Conservation (phyloP, 2,329 filamentous ascomycete genomes). For the Amylocarpus encephaloides region DNA sequence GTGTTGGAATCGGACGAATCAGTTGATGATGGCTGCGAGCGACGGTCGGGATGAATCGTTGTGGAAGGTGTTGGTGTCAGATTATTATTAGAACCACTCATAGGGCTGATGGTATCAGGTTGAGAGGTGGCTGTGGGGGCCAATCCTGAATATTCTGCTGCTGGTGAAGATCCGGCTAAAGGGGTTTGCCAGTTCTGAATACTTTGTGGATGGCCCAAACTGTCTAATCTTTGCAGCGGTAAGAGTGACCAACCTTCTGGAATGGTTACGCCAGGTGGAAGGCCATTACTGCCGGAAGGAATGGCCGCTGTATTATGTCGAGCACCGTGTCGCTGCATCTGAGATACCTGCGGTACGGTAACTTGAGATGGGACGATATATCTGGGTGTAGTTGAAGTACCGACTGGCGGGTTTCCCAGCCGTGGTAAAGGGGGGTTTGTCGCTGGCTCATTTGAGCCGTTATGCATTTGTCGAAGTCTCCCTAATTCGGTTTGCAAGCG, state of each 20-base stretch:
- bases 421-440: neutral
- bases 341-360: constrained; percentile 9
- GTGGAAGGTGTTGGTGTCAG: constrained; percentile 15
- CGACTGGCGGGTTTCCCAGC: too few relatives aligned
- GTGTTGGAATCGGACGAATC: constrained; percentile 25
- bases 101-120: constrained; percentile 21
- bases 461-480: constrained; percentile 46
- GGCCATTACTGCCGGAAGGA: constrained; percentile 52
- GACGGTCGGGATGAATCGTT: constrained; percentile 18
- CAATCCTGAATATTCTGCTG: constrained; percentile 16
- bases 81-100: constrained; percentile 26
- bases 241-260: constrained; percentile 60
- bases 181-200: constrained; percentile 10
- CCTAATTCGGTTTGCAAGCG: constrained; percentile 61
- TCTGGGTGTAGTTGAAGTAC: too few relatives aligned
- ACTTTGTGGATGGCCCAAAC: constrained; percentile 10
- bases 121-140: constrained; percentile 25
- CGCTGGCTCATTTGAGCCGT: constrained; percentile 19
- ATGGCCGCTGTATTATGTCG: constrained; percentile 44
- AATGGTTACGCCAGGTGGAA: constrained; percentile 58
- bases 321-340: constrained; percentile 40
- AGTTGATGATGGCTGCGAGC: constrained; percentile 21
- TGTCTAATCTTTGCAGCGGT: constrained; percentile 46
- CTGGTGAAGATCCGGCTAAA: constrained; percentile 11
- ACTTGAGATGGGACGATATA: constrained; percentile 2